Percentiles rank a stretch among this genome's conserved stretches.
Conservation (phyloP, 164 flowering plant genomes). For the Kingdonia uniflora region DNA sequence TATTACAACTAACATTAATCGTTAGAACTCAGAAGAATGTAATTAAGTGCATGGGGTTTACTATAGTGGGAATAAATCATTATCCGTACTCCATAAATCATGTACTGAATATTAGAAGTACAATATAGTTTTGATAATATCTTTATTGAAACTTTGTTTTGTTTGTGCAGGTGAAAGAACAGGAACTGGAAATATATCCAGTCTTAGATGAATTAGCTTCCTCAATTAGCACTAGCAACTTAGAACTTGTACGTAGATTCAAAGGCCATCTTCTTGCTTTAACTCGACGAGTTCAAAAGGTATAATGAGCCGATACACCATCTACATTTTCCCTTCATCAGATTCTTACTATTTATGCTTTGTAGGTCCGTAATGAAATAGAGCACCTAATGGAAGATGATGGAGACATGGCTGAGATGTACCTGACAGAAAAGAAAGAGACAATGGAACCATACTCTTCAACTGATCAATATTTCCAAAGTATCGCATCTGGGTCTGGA, state of each 20-base stretch:
- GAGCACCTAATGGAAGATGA: slow-evolving; percentile 99
- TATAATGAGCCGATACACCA: slow-evolving; percentile 7
- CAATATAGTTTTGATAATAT: neutral
- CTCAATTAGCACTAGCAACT: slow-evolving; percentile 75
- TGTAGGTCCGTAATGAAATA: slow-evolving; percentile 89
- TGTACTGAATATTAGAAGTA: neutral
- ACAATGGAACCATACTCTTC: slow-evolving; percentile 38
- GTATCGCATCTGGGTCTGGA: slow-evolving; percentile 13
- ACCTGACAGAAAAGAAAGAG: slow-evolving; percentile 84
- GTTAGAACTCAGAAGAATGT: too few species aligned
- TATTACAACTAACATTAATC: too few species aligned
- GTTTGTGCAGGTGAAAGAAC: slow-evolving; percentile 54
- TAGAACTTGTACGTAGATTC: slow-evolving; percentile 84
- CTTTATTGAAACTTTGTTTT: neutral
- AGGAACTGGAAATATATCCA: slow-evolving; percentile 82
- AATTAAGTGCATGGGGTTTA: too few species aligned
- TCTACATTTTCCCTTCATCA: neutral
- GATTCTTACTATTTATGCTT: slow-evolving; percentile 4
- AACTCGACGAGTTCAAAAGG: slow-evolving; percentile 97
- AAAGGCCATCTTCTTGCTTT: slow-evolving; percentile 89
- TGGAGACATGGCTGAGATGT: slow-evolving; percentile 99
- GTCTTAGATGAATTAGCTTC: slow-evolving; percentile 82
- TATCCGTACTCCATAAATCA: neutral
- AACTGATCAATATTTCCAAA: slow-evolving; percentile 17
- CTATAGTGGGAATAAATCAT: too few species aligned